A percentile compares a stretch with the other conserved stretches of the same genome.
These are phyloP conservation scores for Phylloporus sp. DNA, from an alignment of 768 basidiomycete genomes.

Conservation along the genomic window DNA sequence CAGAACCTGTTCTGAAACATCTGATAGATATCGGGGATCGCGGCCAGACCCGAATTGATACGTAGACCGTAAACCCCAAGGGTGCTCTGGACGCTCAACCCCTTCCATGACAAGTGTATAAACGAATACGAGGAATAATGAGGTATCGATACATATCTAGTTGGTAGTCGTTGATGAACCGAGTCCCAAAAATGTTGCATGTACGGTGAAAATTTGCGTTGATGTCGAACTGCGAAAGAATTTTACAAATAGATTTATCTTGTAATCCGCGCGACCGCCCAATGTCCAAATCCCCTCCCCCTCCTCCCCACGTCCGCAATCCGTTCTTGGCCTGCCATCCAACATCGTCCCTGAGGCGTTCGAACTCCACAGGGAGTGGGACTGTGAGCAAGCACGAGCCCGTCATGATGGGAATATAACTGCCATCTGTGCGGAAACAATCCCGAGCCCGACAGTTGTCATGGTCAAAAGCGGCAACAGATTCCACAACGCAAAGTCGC, in stretches of 20 bases:
- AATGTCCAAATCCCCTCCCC: no score
- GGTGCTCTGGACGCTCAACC: no score
- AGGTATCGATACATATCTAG: constrained; percentile 8
- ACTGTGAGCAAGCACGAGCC: not conserved
- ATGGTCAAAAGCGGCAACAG: constrained; percentile 56
- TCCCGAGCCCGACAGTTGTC: constrained; percentile 59
- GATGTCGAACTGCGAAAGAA: not conserved
- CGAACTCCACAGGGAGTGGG: not conserved
- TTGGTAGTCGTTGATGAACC: not conserved
- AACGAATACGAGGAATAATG: no score
- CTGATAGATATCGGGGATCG: no score
- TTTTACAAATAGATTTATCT: no score
- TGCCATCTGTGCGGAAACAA: constrained; percentile 74
- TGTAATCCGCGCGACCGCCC: no score
- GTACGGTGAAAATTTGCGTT: not conserved
- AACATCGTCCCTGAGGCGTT: no score
- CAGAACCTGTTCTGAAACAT: no score
- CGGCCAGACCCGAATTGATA: no score
- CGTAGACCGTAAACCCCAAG: no score
- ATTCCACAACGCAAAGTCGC: constrained; percentile 71
- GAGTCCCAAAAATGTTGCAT: not conserved
- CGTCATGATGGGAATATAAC: constrained; percentile 35
- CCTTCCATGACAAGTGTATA: no score
- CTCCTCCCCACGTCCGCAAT: no score
- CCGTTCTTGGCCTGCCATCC: not conserved